A percentile compares a stretch with the other conserved stretches of the same genome.
Conservation (phyloP, 2,329 filamentous ascomycete species). For the Nannizzia gypsea region DNA sequence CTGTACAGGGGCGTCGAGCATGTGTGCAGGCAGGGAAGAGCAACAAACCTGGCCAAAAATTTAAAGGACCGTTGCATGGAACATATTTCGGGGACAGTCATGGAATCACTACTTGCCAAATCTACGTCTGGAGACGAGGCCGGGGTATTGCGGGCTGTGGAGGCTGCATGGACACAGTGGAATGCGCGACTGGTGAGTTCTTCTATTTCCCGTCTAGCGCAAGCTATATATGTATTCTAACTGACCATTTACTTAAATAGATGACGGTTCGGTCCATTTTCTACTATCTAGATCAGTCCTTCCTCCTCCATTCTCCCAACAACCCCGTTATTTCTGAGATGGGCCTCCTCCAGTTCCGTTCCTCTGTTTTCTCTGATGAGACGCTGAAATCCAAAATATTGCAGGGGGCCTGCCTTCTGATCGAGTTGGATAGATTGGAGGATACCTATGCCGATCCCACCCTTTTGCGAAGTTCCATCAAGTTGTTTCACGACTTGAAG, state of each 20-base stretch:
- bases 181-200: conserved; percentile 57
- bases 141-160: conserved; percentile 49
- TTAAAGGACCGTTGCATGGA: conserved; percentile 54
- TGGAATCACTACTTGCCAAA: conserved; percentile 46
- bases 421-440: conserved; percentile 57
- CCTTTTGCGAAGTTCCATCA: conserved; percentile 62
- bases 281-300: conserved; percentile 86
- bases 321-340: conserved; percentile 67
- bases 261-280: conserved; percentile 75
- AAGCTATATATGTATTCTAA: not conserved
- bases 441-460: conserved; percentile 46
- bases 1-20: conserved; percentile 88
- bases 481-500: conserved; percentile 73
- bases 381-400: conserved; percentile 44
- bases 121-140: conserved; percentile 46
- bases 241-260: conserved; percentile 45
- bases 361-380: conserved; percentile 43
- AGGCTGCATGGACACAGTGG: conserved; percentile 64
- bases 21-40: conserved; percentile 67
- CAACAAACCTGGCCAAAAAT: conserved; percentile 53
- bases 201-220: conserved; percentile 4
- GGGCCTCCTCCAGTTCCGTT: conserved; percentile 63
- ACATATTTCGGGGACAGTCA: conserved; percentile 49
- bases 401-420: conserved; percentile 64
- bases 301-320: conserved; percentile 62